Percentiles rank a stretch among this genome's conserved stretches.
Evolutionary conservation across 148 eudicot species (phyloP).

Genomic region (Pouteria glomerata): DNA sequence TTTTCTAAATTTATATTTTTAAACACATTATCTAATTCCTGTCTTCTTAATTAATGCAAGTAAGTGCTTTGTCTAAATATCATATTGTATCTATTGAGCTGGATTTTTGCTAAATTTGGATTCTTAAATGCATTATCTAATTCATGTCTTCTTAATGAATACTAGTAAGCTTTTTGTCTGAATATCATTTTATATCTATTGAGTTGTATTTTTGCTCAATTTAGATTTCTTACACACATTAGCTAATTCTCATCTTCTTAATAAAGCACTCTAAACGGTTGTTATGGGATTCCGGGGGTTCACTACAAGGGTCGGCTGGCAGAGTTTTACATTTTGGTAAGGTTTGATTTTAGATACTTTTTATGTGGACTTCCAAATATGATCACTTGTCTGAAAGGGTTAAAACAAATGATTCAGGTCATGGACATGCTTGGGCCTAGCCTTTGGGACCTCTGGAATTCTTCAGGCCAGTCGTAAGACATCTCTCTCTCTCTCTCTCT

Average conservation of each 20-base stretch:
- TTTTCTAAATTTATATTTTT: background rate
- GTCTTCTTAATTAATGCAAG: constrained; percentile 55
- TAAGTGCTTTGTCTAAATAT: constrained; percentile 26
- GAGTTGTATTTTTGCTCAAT: background rate
- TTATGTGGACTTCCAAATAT: background rate
- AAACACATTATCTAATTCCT: constrained; percentile 7
- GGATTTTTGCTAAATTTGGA: background rate
- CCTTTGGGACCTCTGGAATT: constrained; percentile 95
- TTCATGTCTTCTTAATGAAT: constrained; percentile 21
- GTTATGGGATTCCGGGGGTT: constrained; percentile 84
- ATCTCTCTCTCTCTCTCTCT: background rate
- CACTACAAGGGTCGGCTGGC: constrained; percentile 92
- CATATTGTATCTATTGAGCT: background rate
- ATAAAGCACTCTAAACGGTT: constrained; percentile 70
- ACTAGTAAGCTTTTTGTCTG: constrained; percentile 48
- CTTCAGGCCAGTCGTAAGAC: constrained; percentile 88
- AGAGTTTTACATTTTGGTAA: constrained; percentile 88
- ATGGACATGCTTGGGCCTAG: constrained; percentile 99
- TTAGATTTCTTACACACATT: background rate
- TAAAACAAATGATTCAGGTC: constrained; percentile 38
- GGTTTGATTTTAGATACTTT: constrained; percentile 3
- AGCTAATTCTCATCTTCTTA: constrained; percentile 10
- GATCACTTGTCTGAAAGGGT: background rate
- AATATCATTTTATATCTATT: constrained; percentile 1
- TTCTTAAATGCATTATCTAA: constrained; percentile 2